Evolutionary conservation across 2,329 filamentous ascomycete species (phyloP), one percentile per base, ranked within the genome.

Genomic region (Calonectria honghensis): DNA sequence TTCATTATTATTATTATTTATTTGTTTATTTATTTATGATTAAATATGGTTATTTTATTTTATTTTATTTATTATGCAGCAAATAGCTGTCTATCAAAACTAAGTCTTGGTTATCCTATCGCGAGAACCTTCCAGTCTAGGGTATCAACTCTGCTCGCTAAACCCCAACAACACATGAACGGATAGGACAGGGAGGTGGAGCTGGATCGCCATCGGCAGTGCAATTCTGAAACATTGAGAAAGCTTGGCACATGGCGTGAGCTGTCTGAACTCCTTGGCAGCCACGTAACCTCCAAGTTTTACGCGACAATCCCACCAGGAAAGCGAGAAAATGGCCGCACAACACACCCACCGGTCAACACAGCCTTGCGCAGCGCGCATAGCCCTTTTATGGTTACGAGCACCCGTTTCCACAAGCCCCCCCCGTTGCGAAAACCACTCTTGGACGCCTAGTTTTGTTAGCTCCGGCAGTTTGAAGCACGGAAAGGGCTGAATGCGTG

Each of bases 401-500:
- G 2, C 16, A 14, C n/a, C 2, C 39, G 57, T 61, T 39, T 20
- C 57, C 13, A 20, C 29, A 57, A 29, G 31, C 9, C 45, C 52
- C 6, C 6, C 45, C 18, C 6, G 31, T 57, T 57, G 32, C 57
- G 20, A 39, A 37, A 27, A 39, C 11, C 32, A 13, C 13, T 35
- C 32, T 24, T 27, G 32, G 57, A 39, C 32, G 14, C n/a, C 32
- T 37, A 20, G 29, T 35, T 35, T 37, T 14, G 20, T n/a, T 61
- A 61, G 57, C n/a, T 24, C 57, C 57, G 32, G 57, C 35, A 61
- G 57, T 61, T 61, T 39, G 13, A 20, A 31, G 57, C 14, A 27
- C 11, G 20, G 31, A 27, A 39, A 61, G 57, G 57, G 57, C 57
- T 61, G 57, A 61, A 61, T 39, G 13, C 18, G 57, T 39, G 57